Evolutionary conservation across 2,329 filamentous ascomycete species (phyloP), one percentile per base, ranked within the genome.

Genomic region (Talaromyces sp.): DNA sequence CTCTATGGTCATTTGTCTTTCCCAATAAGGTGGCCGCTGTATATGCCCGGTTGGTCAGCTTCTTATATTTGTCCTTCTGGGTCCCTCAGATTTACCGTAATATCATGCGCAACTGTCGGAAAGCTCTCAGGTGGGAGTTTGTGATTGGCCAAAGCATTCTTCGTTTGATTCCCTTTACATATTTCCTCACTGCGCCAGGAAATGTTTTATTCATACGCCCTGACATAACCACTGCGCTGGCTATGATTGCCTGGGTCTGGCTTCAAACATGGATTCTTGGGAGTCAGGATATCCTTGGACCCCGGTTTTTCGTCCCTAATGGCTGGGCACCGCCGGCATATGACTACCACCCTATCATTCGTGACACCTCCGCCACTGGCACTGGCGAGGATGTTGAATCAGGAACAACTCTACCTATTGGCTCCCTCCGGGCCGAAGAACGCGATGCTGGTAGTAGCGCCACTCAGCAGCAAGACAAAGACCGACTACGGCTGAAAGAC

Each of bases 301-400:
- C 94, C 1, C 83, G 95, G n/a, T 94, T 95, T 78, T 92, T 92
- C 60, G 78, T 98, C 0, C 89, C 88, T 2, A 83, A 85, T 52
- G 83, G 85, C 57, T 88, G 86, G 86, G 84, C 83, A 5, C 85
- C 85, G 3, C 82, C 83, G 10, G 79, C 76, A 9, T 99, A 96
- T 84, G 94, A 99, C 71, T 99, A 99, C 73, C 94, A 99, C 73
- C 94, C 92, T 0, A 83, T 96, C 2, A 81, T 99, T 27, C 86
- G 91, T 7, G 76, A 78, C 57, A 65, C 67, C 10, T 69, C 67
- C 31, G 61, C 63, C 8, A 65, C 69, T 8, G 73, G 70, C 6
- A 68, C 75, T 31, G 90, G 92, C 69, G 92, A 96, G 65, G 89
- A 88, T 63, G 76, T 91, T 53, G 90, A 96, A 78, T 87, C 90